Evolutionary conservation across 2,329 filamentous ascomycete species (phyloP), one percentile per base, ranked within the genome.

Genomic region (Diaporthe citriasiana): DNA sequence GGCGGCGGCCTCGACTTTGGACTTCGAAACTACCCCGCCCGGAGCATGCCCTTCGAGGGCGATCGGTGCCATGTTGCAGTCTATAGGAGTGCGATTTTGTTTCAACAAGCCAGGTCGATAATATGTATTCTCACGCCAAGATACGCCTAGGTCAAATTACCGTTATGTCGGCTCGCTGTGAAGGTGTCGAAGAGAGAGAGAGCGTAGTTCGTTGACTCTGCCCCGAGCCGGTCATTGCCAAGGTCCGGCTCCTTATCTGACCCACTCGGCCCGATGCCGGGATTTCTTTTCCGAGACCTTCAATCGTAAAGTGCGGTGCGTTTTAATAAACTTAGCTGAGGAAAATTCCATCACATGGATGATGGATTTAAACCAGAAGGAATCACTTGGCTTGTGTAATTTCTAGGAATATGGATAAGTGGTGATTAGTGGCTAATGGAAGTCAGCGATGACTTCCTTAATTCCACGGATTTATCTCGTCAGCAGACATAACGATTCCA

Each of bases 201-300:
- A 17, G 17, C n/a, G 27, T 17, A 40, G 22, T 7, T 25, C 3
- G 10, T 47, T 9, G 19, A 40, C 40, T 27, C 8, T 22, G 25
- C 9, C 45, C 22, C 5, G 47, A 4, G 30, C 13, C 22, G 30
- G 33, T 4, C 22, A 9, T 6, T 15, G 63, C 45, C 63, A 27
- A 66, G 63, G 22, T 9, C n/a, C 47, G 63, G 63, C 63, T 19
- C 17, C 47, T 53, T 68, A 68, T 68, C 63, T 66, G 60, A 38
- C n/a, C 33, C 63, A 53, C 47, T 68, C 63, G 63, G 63, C 63
- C 63, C 63, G 63, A 68, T 68, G 47, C 63, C 63, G 63, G 63
- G 33, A 25, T 40, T 4, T 12, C 10, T 15, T 33, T 51, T 8
- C 63, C 33, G 33, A 53, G 30, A 33, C 27, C 7, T 25, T 40